Percentiles rank a stretch among this genome's conserved stretches.
Conservation (phyloP, 2,329 filamentous ascomycete species). For the Cercospora sp. region DNA sequence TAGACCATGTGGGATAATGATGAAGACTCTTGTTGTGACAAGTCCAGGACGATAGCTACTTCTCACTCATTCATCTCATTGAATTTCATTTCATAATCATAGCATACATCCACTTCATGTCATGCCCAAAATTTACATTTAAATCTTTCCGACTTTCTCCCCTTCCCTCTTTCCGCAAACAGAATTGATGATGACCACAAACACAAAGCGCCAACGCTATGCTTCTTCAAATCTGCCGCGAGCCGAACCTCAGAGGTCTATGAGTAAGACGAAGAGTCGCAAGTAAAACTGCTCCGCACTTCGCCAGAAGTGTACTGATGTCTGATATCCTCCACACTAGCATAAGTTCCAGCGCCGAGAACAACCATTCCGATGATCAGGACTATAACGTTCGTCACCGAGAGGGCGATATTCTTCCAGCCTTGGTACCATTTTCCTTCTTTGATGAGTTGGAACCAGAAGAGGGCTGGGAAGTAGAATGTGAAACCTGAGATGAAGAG, state of each 20-base stretch:
- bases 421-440: conserved; percentile 51
- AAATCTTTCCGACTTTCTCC: background rate
- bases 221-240: background rate
- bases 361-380: conserved; percentile 41
- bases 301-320: conserved; percentile 42
- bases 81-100: background rate
- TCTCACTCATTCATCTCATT: background rate
- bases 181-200: background rate
- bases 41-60: background rate
- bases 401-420: conserved; percentile 48
- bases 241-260: conserved; percentile 14
- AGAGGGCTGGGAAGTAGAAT: conserved; percentile 43
- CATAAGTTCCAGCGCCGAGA: conserved; percentile 47
- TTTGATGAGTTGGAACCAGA: conserved; percentile 50
- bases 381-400: conserved; percentile 48
- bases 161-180: conserved; percentile 5
- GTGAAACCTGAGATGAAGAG: conserved; percentile 69
- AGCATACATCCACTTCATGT: background rate
- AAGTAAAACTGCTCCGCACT: conserved; percentile 47
- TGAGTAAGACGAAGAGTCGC: conserved; percentile 31
- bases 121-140: background rate
- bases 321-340: conserved; percentile 48
- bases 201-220: conserved; percentile 4
- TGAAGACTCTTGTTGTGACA: too few relatives aligned
- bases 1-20: too few relatives aligned